Evolutionary conservation across 345 rosid genomes (phyloP), one percentile per base, ranked within the genome.

Genomic region (Anacardium occidentale): DNA sequence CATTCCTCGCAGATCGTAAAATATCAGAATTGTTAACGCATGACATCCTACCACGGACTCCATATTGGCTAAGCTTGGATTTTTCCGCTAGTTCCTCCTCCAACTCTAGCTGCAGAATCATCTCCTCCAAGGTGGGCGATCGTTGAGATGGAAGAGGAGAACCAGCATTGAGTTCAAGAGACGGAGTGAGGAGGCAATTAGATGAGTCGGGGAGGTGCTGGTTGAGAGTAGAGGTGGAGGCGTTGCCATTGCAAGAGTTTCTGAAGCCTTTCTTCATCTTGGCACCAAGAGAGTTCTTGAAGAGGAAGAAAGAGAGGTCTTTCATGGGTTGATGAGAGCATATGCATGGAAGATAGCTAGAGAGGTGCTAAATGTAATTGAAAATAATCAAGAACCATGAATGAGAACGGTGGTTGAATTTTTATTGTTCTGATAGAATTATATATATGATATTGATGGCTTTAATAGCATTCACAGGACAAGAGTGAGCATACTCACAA

Each of bases 21-120:
- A 94, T 90, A 73, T 94, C 97, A 2, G 98, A 88, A 62, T 83
- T 91, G 67, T 86, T 90, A 21, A 90, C 96, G 53, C 92, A 90
- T 4, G 98, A 93, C 90, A 87, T 83, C 45, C 98, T 61, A 5
- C 83, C 84, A 3, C 79, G 64, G 42, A 51, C 69, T 10, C 34
- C 62, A 51, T 75, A 76, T 5, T 72, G 80, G 7, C 74, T 64
- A 4, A 82, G 74, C 77, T 88, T 83, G 34, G 82, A 79, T 65
- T 82, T 84, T 42, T 91, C 80, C 26, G 90, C 87, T 2, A 79
- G 25, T 68, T 88, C 94, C 76, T 94, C 98, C 75, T 94, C 98
- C 7, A 87, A 60, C 76, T 94, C 94, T 6, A 94, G 82, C 80
- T 87, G 92, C 72, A 88, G 40, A 69, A 94, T 90, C 98, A 94